Conservation (phyloP, 2,329 filamentous ascomycete genomes). For the Penicillium fuscoglaucum region DNA sequence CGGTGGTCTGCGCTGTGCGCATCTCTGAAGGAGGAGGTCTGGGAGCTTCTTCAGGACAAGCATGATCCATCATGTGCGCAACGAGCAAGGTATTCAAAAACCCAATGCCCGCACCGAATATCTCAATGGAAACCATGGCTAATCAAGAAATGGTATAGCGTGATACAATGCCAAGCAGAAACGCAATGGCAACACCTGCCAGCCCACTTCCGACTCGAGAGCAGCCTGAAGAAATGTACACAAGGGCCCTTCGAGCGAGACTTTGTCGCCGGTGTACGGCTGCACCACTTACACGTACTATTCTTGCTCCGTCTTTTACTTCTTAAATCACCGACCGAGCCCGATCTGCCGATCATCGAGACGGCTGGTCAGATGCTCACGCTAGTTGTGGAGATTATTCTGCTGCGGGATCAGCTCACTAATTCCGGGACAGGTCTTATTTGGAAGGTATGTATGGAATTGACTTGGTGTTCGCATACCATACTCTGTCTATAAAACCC, state of each 20-base stretch:
- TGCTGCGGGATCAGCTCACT: slow-evolving; percentile 29
- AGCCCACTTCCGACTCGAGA: slow-evolving; percentile 24
- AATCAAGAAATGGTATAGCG: slow-evolving; percentile 20
- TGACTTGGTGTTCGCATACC: neutral
- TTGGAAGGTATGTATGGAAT: slow-evolving; percentile 26
- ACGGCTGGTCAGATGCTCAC: slow-evolving; percentile 31
- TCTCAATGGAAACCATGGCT: neutral
- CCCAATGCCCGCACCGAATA: neutral
- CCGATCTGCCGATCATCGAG: slow-evolving; percentile 26
- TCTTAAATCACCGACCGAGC: slow-evolving; percentile 27
- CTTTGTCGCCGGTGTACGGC: slow-evolving; percentile 27
- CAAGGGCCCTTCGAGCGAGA: slow-evolving; percentile 27
- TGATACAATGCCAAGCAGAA: slow-evolving; percentile 25
- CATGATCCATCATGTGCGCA: slow-evolving; percentile 21
- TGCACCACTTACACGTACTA: slow-evolving; percentile 32
- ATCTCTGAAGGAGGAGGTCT: slow-evolving; percentile 30
- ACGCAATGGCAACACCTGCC: slow-evolving; percentile 25
- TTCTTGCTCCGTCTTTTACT: slow-evolving; percentile 28
- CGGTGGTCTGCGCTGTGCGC: slow-evolving; percentile 32
- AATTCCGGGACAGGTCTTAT: slow-evolving; percentile 31
- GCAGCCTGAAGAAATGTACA: slow-evolving; percentile 23
- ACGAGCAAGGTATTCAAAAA: slow-evolving; percentile 17
- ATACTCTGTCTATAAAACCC: neutral
- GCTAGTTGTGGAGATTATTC: slow-evolving; percentile 29
- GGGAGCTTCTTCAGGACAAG: slow-evolving; percentile 29